A percentile compares a stretch with the other conserved stretches of the same genome.
These are phyloP conservation scores for Solanum hybrid DNA, from an alignment of 305 asterid species.

Conservation along the genomic window DNA sequence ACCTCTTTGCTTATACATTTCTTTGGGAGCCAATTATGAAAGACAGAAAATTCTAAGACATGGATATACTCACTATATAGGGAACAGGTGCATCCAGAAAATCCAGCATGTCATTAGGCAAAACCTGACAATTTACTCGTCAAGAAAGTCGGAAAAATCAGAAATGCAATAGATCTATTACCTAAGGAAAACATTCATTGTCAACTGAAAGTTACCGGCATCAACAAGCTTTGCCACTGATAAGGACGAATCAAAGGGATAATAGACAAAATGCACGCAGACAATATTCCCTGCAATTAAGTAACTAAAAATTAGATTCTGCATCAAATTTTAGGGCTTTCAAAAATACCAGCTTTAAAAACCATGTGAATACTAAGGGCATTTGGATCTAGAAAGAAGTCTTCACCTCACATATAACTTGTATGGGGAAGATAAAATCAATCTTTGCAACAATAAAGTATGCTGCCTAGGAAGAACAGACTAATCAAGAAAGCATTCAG, in stretches of 20 bases:
- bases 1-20: neutral
- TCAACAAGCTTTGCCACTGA: conserved; percentile 95
- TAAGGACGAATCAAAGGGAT: conserved; percentile 95
- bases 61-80: conserved; percentile 65
- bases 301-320: neutral
- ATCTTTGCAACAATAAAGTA: neutral
- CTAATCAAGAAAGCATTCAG: conserved; percentile 6
- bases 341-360: neutral
- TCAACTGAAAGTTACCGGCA: conserved; percentile 63
- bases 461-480: neutral
- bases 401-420: neutral
- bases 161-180: neutral
- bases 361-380: neutral
- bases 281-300: conserved; percentile 73
- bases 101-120: conserved; percentile 97
- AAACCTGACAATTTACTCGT: conserved; percentile 47
- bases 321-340: neutral
- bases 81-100: conserved; percentile 99
- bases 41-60: conserved; percentile 3
- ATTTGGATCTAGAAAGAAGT: neutral
- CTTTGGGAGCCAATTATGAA: neutral
- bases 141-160: neutral
- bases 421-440: neutral
- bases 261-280: conserved; percentile 74
- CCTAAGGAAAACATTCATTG: conserved; percentile 3